Evolutionary conservation across 1,284 basidiomycete species (phyloP).

Genomic region (Puccinia polysora): DNA sequence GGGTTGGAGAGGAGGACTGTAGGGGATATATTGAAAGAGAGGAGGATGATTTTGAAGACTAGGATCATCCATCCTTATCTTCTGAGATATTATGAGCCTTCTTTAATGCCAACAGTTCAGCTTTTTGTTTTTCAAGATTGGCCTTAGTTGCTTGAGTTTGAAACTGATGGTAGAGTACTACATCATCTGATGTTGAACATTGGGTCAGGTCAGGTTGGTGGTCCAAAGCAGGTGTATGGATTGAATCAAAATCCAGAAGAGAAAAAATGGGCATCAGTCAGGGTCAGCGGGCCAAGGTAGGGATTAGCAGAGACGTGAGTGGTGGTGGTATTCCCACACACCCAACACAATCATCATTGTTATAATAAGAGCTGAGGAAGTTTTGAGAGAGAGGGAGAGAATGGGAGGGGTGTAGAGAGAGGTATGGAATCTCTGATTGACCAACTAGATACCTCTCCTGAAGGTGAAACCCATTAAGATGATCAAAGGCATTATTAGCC

Average conservation of each 20-base stretch:
- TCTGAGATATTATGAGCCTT: conserved; percentile 60
- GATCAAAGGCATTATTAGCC: conserved; percentile 85
- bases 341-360: no score
- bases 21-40: not conserved
- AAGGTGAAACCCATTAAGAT: conserved; percentile 95
- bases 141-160: conserved; percentile 91
- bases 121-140: conserved; percentile 83
- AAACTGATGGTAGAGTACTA: conserved; percentile 93
- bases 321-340: no score
- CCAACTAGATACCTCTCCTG: conserved; percentile 86
- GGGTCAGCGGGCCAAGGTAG: no score
- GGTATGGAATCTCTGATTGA: conserved; percentile 45
- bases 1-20: not conserved
- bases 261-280: no score
- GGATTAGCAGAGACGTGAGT: no score
- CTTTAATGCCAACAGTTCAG: conserved; percentile 82
- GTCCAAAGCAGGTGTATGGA: no score
- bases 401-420: not conserved
- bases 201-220: no score
- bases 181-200: not conserved
- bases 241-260: not conserved
- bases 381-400: not conserved
- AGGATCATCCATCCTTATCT: conserved; percentile 22
- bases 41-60: no score
- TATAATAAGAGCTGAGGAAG: no score